Evolutionary conservation across 306 rosid species (phyloP).

Genomic region (Astragalus glycyphyllos): DNA sequence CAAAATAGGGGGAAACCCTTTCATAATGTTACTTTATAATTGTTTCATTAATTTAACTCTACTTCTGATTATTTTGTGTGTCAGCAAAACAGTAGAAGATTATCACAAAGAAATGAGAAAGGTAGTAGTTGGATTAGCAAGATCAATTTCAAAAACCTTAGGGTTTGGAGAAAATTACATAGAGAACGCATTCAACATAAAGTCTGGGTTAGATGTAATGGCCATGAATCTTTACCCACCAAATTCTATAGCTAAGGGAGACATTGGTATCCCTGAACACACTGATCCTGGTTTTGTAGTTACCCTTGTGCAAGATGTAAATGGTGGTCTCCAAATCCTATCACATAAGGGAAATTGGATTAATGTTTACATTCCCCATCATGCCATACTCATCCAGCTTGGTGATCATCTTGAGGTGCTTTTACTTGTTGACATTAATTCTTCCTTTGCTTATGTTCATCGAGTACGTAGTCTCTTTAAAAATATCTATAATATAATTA

Average conservation of each 20-base stretch:
- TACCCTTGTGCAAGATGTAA: conserved; percentile 56
- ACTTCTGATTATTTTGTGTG: not conserved
- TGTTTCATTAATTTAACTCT: too few relatives aligned
- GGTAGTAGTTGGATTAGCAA: conserved; percentile 47
- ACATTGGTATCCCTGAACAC: conserved; percentile 51
- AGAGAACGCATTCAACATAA: conserved; percentile 55
- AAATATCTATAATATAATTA: too few relatives aligned
- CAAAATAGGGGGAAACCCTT: too few relatives aligned
- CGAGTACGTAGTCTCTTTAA: not conserved
- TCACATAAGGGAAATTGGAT: conserved; percentile 60
- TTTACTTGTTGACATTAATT: not conserved
- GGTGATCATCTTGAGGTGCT: conserved; percentile 69
- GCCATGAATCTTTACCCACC: conserved; percentile 64
- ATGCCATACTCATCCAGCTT: conserved; percentile 59
- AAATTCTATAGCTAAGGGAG: conserved; percentile 35
- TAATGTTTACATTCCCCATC: conserved; percentile 51
- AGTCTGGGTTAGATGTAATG: conserved; percentile 59
- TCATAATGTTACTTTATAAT: too few relatives aligned
- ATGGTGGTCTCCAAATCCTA: conserved; percentile 60
- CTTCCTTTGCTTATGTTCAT: not conserved
- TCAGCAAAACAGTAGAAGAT: conserved; percentile 49
- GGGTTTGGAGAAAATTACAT: conserved; percentile 61
- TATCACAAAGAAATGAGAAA: conserved; percentile 48
- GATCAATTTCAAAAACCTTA: conserved; percentile 49
- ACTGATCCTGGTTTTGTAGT: conserved; percentile 49